Conservation (phyloP, 2,329 filamentous ascomycete genomes). For the Ophiostoma sp. region DNA sequence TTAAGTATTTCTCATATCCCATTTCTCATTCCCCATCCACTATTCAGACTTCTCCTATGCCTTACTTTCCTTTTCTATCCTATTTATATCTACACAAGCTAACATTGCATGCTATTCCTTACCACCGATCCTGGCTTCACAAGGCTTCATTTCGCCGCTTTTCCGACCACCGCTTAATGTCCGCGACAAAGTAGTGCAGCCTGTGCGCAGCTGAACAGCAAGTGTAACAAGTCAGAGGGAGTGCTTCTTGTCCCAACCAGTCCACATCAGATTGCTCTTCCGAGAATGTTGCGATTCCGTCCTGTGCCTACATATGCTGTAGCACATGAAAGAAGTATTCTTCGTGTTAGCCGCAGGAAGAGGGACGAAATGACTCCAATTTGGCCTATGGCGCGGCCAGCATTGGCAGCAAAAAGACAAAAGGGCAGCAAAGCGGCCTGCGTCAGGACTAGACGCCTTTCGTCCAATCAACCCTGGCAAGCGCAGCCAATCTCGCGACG, state of each 20-base stretch:
- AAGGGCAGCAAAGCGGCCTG: not conserved
- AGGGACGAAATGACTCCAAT: not conserved
- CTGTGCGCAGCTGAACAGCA: not conserved
- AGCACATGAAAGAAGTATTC: too few relatives aligned
- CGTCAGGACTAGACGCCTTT: not conserved
- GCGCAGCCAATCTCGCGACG: not conserved
- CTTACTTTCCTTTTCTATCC: not conserved
- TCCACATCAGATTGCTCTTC: not conserved
- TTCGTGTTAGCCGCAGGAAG: too few relatives aligned
- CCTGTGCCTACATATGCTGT: too few relatives aligned
- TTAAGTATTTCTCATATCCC: too few relatives aligned
- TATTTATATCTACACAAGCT: not conserved
- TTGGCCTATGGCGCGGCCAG: not conserved
- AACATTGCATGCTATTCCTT: too few relatives aligned
- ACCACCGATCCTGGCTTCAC: too few relatives aligned
- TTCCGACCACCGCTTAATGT: conserved; percentile 5
- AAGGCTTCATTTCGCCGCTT: conserved; percentile 15
- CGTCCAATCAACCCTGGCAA: conserved; percentile 5
- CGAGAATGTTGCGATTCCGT: too few relatives aligned
- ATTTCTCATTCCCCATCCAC: too few relatives aligned
- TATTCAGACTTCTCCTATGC: too few relatives aligned
- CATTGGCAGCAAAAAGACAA: too few relatives aligned
- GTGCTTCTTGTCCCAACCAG: conserved; percentile 17
- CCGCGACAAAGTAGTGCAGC: not conserved
- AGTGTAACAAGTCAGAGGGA: not conserved